These are phyloP conservation scores for Verruconis gallopava DNA, from an alignment of 2,329 filamentous ascomycete genomes.

Conservation along the genomic window DNA sequence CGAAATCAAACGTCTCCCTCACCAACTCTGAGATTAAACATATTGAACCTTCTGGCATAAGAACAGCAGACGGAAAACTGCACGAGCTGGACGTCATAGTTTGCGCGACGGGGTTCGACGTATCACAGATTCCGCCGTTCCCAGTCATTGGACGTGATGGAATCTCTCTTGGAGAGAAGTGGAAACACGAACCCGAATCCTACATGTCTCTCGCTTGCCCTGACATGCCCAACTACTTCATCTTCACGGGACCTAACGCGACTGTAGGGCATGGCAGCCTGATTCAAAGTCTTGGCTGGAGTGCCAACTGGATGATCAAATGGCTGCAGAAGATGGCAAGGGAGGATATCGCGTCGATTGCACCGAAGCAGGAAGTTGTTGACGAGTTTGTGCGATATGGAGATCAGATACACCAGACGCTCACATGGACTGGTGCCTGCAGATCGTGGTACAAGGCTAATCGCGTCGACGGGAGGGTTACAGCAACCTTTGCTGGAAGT, in stretches of 20 bases:
- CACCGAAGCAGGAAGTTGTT: constrained; percentile 5
- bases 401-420: constrained; percentile 8
- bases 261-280: constrained; percentile 23
- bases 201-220: constrained; percentile 31
- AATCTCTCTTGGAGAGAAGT: constrained; percentile 27
- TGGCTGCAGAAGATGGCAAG: constrained; percentile 7
- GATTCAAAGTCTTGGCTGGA: constrained; percentile 4
- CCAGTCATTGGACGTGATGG: constrained; percentile 30
- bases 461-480: constrained; percentile 1
- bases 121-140: constrained; percentile 30
- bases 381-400: constrained; percentile 5
- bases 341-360: constrained; percentile 5
- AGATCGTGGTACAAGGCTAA: not conserved
- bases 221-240: constrained; percentile 32
- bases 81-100: constrained; percentile 19
- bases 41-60: constrained; percentile 8
- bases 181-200: constrained; percentile 25
- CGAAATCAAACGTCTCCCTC: constrained; percentile 7
- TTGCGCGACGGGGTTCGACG: constrained; percentile 34
- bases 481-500: not conserved
- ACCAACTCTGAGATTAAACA: constrained; percentile 8
- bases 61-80: constrained; percentile 8
- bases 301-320: constrained; percentile 3
- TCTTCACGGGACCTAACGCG: constrained; percentile 24
- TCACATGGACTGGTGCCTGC: not conserved